Conservation (phyloP, 768 basidiomycete species). For the Candolleomyces eurysporus region DNA sequence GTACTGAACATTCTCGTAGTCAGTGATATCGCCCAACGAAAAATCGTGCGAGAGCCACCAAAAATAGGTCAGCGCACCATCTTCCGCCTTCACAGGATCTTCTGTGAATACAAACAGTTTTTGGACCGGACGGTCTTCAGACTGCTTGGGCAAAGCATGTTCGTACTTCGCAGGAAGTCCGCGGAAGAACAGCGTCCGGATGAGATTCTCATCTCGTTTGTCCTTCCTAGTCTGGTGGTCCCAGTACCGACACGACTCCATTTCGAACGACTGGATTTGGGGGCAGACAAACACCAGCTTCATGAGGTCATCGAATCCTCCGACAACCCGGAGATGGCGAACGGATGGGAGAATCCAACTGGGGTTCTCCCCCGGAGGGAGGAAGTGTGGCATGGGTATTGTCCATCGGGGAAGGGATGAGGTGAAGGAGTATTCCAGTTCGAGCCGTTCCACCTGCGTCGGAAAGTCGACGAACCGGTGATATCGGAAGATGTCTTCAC, state of each 20-base stretch:
- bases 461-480: conserved; percentile 8
- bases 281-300: conserved; percentile 3
- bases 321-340: conserved; percentile 2
- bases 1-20: conserved; percentile 5
- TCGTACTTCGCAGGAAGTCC: not conserved
- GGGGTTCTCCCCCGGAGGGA: not conserved
- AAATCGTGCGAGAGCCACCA: conserved; percentile 5
- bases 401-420: conserved; percentile 1
- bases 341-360: conserved; percentile 4
- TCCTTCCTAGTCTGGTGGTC: not conserved
- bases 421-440: conserved; percentile 3
- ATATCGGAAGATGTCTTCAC: conserved; percentile 3
- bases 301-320: conserved; percentile 6
- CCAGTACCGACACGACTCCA: conserved; percentile 2
- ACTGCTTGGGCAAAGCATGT: not conserved
- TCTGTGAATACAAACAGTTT: conserved; percentile 2
- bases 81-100: not conserved
- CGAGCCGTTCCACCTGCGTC: not conserved
- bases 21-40: not conserved
- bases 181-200: conserved; percentile 2
- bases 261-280: conserved; percentile 1
- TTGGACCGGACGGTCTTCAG: not conserved
- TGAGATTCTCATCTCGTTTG: not conserved
- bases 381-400: conserved; percentile 5
- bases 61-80: not conserved